Base-by-base conservation (phyloP, 192 early-diverging fungal genomes). In the Phycomyces nitens region DNA sequence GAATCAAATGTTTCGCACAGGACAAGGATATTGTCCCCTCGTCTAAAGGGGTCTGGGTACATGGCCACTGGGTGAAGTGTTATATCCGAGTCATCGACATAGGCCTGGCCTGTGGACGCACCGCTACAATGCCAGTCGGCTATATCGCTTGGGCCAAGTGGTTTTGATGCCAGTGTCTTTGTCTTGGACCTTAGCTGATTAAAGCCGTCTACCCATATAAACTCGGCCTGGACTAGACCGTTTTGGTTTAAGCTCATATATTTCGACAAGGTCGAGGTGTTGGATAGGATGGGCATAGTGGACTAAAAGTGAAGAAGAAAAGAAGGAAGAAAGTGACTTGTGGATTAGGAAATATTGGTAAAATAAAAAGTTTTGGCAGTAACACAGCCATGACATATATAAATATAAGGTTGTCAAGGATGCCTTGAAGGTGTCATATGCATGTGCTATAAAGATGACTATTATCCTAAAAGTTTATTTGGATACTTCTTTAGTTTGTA, bases 41-140 rank as follows among this genome's bases (percentile, higher is more conserved):
- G 56, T 22, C 75, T 65, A 76, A 83, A 83, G 3, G 81, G 81
- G 51, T 83, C 81, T 40, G 58, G 69, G 29, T 78, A 83, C 38
- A 83, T 63, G 58, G 81, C 74, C 2, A 65, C 72, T 18, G 81
- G 81, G 6, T 58, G 40, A 20, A 83, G 44, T 15, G 77, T 52
- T 29, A 83, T 64, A 58, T 83, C 77, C 4, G 77, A 77, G 54
- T 81, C 66, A 55, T 82, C 60, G 20, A 75, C 70, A 14, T 69
- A 52, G 16, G 76, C 72, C 62, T 80, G 79, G 60, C 72, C 76
- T 40, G 79, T 81, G 8, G 77, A 80, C 20, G 76, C 76, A 51
- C 80, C 80, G 58, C 80, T 78, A 55, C 64, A 81, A 62, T 77
- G 74, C 80, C 80, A 81, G 41, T 80, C 68, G 14, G 69, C 64